Conservation (phyloP, 2,329 filamentous ascomycete species). For the Macrophomina pseudophaseolina region DNA sequence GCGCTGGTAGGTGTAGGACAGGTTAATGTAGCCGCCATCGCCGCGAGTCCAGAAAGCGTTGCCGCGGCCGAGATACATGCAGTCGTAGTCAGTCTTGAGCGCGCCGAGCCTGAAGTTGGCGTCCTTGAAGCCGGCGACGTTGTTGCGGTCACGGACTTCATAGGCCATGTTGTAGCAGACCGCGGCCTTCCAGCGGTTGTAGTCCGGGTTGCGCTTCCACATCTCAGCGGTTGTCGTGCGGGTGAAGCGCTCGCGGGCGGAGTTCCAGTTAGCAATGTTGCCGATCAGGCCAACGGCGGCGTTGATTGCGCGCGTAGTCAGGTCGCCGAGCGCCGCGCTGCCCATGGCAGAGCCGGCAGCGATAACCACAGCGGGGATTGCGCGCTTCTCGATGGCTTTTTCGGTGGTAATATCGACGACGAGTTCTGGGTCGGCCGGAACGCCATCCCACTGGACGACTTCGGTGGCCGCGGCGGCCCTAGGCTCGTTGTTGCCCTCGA, state of each 20-base stretch:
- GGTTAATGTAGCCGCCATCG: constrained; percentile 1
- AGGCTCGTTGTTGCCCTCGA: no score
- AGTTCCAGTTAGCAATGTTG: neutral
- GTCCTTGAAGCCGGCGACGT: neutral
- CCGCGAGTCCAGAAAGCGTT: neutral
- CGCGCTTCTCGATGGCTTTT: neutral
- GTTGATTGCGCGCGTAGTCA: neutral
- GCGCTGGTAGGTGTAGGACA: neutral
- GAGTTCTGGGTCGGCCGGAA: neutral
- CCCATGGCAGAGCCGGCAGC: neutral
- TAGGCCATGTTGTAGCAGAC: constrained; percentile 4
- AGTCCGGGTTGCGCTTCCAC: neutral
- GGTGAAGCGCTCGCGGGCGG: neutral
- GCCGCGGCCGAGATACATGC: neutral
- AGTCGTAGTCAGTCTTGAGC: neutral
- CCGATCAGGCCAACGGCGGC: neutral
- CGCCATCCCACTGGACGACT: no score
- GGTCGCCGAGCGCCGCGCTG: neutral
- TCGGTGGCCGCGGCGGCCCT: no score
- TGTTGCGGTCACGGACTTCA: neutral
- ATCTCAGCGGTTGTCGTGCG: neutral
- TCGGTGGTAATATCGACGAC: neutral
- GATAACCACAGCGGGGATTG: neutral
- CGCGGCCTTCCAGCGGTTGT: neutral
- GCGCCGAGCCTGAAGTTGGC: neutral